Conservation (phyloP, 2,329 filamentous ascomycete genomes). For the Lachnellula willkommii region DNA sequence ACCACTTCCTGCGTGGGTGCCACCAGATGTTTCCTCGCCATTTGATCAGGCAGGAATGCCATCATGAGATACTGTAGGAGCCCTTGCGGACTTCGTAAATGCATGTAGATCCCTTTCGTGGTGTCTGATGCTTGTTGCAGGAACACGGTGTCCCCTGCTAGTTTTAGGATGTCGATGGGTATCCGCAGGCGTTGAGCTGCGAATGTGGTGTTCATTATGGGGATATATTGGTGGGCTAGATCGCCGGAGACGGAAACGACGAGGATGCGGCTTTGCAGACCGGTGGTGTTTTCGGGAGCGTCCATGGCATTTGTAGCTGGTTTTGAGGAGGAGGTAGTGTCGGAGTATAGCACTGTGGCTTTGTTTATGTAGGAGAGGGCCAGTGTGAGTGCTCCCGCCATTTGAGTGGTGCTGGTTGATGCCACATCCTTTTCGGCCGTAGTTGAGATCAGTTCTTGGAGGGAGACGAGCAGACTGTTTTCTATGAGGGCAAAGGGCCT, state of each 20-base stretch:
- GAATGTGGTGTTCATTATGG: slow-evolving; percentile 98
- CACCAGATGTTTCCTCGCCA: slow-evolving; percentile 60
- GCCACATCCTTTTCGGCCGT: slow-evolving; percentile 62
- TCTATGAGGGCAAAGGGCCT: slow-evolving; percentile 87
- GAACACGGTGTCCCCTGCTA: slow-evolving; percentile 83
- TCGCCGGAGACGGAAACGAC: slow-evolving; percentile 84
- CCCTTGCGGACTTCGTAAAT: slow-evolving; percentile 57
- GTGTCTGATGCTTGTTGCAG: slow-evolving; percentile 84
- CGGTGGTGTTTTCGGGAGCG: slow-evolving; percentile 31
- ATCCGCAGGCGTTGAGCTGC: slow-evolving; percentile 84
- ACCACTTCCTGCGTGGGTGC: slow-evolving; percentile 78
- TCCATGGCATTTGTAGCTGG: slow-evolving; percentile 15
- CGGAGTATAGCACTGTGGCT: slow-evolving; percentile 34
- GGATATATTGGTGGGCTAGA: slow-evolving; percentile 85
- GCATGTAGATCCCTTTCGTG: slow-evolving; percentile 65
- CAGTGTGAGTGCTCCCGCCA: slow-evolving; percentile 85
- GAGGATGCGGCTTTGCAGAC: slow-evolving; percentile 75
- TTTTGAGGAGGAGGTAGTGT: slow-evolving; percentile 31
- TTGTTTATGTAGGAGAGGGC: slow-evolving; percentile 90
- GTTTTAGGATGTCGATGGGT: slow-evolving; percentile 84
- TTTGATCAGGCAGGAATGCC: slow-evolving; percentile 73
- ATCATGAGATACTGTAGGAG: slow-evolving; percentile 93
- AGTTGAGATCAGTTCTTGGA: slow-evolving; percentile 64
- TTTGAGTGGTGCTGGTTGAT: slow-evolving; percentile 71
- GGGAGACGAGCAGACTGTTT: slow-evolving; percentile 67